These are phyloP conservation scores for Syzygium aqueum DNA, from an alignment of 345 rosid genomes.

Conservation along the genomic window DNA sequence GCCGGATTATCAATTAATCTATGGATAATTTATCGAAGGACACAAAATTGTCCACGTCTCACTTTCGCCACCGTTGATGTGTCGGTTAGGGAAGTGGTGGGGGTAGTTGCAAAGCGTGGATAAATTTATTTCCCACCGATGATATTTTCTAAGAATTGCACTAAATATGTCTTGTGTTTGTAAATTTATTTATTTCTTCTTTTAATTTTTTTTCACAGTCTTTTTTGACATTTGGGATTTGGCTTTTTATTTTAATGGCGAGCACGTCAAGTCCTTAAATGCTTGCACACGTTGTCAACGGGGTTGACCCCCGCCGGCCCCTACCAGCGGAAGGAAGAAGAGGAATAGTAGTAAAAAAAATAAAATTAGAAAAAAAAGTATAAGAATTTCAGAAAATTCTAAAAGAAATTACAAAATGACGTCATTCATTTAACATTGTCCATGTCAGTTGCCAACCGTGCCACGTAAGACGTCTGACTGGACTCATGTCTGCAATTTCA, in stretches of 20 bases:
- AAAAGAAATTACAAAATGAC: not conserved
- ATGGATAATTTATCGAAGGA: not conserved
- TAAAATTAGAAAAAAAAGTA: not conserved
- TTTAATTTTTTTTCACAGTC: not conserved
- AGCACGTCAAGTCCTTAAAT: not conserved
- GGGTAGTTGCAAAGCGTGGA: not conserved
- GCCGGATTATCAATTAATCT: not conserved
- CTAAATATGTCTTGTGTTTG: not conserved
- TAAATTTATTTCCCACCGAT: not conserved
- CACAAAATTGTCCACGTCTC: not conserved
- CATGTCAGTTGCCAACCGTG: rapidly evolving
- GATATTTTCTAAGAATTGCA: not conserved
- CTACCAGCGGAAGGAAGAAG: not conserved
- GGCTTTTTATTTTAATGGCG: not conserved
- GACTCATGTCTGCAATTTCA: too few species aligned
- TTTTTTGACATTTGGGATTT: not conserved
- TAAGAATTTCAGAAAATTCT: not conserved
- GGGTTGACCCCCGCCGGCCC: not conserved
- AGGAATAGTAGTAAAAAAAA: not conserved
- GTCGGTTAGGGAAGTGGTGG: not conserved
- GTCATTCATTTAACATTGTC: not conserved
- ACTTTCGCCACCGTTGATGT: not conserved
- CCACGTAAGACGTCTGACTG: rapidly evolving
- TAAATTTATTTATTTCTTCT: not conserved
- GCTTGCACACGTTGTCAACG: not conserved